A percentile compares a stretch with the other conserved stretches of the same genome.
phyloP scores from a whole-genome alignment of 2,329 filamentous ascomycete genomes.

The Ramichloridium luteum region DNA sequence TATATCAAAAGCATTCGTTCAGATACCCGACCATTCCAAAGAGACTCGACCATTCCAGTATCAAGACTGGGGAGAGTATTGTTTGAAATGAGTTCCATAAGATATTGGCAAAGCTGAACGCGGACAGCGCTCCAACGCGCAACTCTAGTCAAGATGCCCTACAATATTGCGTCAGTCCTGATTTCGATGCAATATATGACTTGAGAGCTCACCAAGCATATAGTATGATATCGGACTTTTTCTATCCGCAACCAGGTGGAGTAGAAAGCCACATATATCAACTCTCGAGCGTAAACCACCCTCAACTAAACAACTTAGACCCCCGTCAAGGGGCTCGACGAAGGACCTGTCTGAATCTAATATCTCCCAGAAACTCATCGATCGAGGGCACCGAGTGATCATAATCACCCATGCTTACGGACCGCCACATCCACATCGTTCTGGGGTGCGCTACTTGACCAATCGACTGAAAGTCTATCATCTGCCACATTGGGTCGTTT shows the following conservation, averaged over 20 bases:
- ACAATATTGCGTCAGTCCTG: slow-evolving; percentile 52
- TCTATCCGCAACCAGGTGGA: slow-evolving; percentile 91
- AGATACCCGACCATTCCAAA: too few relatives aligned
- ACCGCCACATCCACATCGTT: slow-evolving; percentile 40
- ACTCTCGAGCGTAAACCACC: slow-evolving; percentile 64
- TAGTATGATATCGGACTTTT: slow-evolving; percentile 98
- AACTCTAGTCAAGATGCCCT: slow-evolving; percentile 44
- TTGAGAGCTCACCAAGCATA: too few relatives aligned
- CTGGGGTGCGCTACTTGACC: slow-evolving; percentile 85
- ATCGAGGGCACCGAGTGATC: slow-evolving; percentile 94
- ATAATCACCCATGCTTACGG: slow-evolving; percentile 95
- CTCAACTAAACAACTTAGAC: too few relatives aligned
- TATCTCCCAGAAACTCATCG: slow-evolving; percentile 63
- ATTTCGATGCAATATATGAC: too few relatives aligned
- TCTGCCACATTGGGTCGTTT: slow-evolving; percentile 90
- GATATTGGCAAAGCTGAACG: too few relatives aligned
- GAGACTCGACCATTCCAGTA: too few relatives aligned
- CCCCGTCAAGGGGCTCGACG: too few relatives aligned
- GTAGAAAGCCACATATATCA: slow-evolving; percentile 99
- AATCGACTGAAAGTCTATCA: slow-evolving; percentile 98
- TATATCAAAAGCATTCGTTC: too few relatives aligned
- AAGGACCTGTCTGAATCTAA: slow-evolving; percentile 4
- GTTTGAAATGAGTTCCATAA: too few relatives aligned
- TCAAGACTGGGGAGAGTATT: too few relatives aligned
- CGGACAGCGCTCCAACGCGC: too few relatives aligned